Conservation (phyloP, 2,329 filamentous ascomycete species). For the Ophiostoma perfectum region DNA sequence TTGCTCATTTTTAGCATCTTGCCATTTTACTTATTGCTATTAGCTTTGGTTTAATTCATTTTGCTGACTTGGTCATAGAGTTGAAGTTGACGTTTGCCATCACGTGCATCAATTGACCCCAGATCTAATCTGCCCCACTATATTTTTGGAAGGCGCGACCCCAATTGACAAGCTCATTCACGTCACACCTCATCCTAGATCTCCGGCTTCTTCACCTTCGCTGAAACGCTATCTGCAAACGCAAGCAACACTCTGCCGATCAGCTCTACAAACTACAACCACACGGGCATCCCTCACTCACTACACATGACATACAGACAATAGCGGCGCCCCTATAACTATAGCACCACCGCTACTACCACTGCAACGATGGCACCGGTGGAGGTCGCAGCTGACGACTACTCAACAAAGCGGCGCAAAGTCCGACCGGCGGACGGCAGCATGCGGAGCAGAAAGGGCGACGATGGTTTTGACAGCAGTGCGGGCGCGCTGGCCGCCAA, state of each 20-base stretch:
- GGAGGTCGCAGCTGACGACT: slow-evolving; percentile 13
- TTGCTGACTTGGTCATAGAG: neutral
- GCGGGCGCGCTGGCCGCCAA: neutral
- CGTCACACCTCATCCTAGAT: neutral
- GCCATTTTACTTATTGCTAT: neutral
- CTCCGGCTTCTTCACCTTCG: too few relatives aligned
- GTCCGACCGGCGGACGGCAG: neutral
- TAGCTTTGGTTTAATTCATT: neutral
- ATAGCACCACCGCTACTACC: neutral
- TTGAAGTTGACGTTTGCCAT: neutral
- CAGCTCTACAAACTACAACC: too few relatives aligned
- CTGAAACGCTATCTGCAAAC: too few relatives aligned
- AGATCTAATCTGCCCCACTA: neutral
- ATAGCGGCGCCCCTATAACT: neutral
- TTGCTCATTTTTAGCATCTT: neutral
- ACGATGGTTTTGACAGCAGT: neutral
- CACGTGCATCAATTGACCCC: neutral
- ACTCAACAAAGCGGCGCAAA: slow-evolving; percentile 22
- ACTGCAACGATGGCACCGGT: slow-evolving; percentile 19
- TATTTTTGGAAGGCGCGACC: neutral
- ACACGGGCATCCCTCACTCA: too few relatives aligned
- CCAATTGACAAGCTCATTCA: neutral
- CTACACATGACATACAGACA: neutral
- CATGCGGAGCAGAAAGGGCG: neutral
- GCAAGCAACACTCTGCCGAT: too few relatives aligned